A percentile compares a stretch with the other conserved stretches of the same genome.
Conservation (phyloP, 192 early-diverging fungal species). For the Gaertneriomyces semiglobifer region DNA sequence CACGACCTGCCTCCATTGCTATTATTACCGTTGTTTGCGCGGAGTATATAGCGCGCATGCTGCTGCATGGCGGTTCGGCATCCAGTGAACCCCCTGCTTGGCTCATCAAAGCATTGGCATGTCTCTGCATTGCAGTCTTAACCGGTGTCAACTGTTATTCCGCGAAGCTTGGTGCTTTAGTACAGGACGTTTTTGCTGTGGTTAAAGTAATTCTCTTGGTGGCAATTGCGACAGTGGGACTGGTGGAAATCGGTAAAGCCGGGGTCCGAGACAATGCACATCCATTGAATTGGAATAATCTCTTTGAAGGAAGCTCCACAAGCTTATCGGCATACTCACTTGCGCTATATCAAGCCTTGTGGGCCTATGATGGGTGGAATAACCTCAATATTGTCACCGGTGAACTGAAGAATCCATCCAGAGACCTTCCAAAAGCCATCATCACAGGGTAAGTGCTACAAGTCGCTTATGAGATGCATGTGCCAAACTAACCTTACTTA, state of each 20-base stretch:
- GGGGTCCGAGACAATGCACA: constrained; percentile 22
- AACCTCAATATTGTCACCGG: constrained; percentile 52
- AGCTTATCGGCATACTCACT: constrained; percentile 67
- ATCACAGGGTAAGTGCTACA: constrained; percentile 17
- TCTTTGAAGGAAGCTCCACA: constrained; percentile 55
- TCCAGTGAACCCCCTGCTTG: constrained; percentile 20
- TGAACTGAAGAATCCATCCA: constrained; percentile 43
- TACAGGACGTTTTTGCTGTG: constrained; percentile 47
- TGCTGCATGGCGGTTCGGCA: constrained; percentile 33
- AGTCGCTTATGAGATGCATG: too few species aligned
- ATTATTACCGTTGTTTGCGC: constrained; percentile 74
- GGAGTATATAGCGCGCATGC: constrained; percentile 70
- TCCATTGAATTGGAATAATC: constrained; percentile 53
- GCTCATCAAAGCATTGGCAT: constrained; percentile 45
- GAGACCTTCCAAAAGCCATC: constrained; percentile 45
- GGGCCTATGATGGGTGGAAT: constrained; percentile 58
- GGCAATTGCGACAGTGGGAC: constrained; percentile 39
- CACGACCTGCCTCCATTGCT: constrained; percentile 60
- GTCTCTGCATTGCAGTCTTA: constrained; percentile 35
- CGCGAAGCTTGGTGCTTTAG: constrained; percentile 29
- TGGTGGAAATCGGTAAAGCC: constrained; percentile 32
- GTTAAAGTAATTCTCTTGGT: constrained; percentile 39
- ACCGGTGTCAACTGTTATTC: constrained; percentile 44
- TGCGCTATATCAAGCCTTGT: constrained; percentile 64
- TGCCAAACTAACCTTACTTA: too few species aligned